These are phyloP conservation scores for Coix lacrymajobi DNA, from an alignment of 176 grass and related monocot species.

Conservation along the genomic window DNA sequence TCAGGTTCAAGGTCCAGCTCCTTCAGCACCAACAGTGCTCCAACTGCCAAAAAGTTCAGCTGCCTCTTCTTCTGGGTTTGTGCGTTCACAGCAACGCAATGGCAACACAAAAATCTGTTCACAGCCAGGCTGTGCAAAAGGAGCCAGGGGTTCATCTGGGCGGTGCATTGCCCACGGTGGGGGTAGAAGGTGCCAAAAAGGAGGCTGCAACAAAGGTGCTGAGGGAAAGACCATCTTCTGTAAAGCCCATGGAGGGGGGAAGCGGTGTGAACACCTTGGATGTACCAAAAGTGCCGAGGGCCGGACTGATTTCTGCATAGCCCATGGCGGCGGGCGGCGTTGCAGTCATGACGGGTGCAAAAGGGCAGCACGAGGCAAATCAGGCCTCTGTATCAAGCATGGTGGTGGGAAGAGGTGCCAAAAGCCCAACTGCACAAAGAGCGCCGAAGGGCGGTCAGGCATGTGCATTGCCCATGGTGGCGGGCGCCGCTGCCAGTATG, in stretches of 20 bases:
- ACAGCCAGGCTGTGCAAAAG: conserved; percentile 60
- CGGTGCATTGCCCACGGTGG: conserved; percentile 86
- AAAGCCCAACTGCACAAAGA: conserved; percentile 54
- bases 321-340: conserved; percentile 70
- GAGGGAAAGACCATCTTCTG: conserved; percentile 87
- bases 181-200: conserved; percentile 68
- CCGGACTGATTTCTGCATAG: conserved; percentile 72
- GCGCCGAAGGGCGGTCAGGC: conserved; percentile 68
- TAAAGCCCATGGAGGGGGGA: conserved; percentile 84
- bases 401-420: conserved; percentile 89
- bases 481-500: conserved; percentile 59
- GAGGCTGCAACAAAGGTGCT: conserved; percentile 75
- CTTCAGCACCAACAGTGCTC: conserved; percentile 9
- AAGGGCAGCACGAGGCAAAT: conserved; percentile 72
- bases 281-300: conserved; percentile 92
- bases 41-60: conserved; percentile 37
- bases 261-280: conserved; percentile 59
- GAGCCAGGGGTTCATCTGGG: conserved; percentile 81
- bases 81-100: conserved; percentile 33
- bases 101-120: conserved; percentile 61
- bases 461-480: conserved; percentile 86
- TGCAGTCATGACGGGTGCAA: conserved; percentile 57
- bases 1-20: conserved; percentile 7
- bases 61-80: conserved; percentile 34
- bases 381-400: conserved; percentile 74